These are phyloP conservation scores for Xylaria nigripes DNA, from an alignment of 495 filamentous ascomycete genomes.

Conservation along the genomic window DNA sequence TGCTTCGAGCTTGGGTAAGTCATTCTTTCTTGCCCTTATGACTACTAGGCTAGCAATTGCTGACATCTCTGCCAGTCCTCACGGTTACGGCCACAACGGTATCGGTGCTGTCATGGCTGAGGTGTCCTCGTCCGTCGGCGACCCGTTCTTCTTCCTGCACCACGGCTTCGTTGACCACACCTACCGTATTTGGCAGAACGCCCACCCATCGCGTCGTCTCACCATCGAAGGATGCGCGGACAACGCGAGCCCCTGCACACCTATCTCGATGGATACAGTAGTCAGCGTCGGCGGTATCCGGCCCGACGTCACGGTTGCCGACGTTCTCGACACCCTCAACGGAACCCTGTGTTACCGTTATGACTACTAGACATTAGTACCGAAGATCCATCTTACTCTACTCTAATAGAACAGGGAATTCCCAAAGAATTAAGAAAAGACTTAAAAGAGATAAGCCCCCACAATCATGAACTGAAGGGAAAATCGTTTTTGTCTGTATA, in stretches of 20 bases:
- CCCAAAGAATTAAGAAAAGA: no score
- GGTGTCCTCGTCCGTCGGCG: constrained; percentile 29
- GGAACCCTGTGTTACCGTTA: constrained; percentile 36
- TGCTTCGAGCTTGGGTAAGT: constrained; percentile 28
- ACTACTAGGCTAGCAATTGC: not conserved
- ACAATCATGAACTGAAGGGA: not conserved
- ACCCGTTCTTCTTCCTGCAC: constrained; percentile 38
- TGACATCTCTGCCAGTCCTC: constrained; percentile 16
- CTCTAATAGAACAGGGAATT: no score
- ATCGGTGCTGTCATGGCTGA: constrained; percentile 32
- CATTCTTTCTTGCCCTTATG: not conserved
- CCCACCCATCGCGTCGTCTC: constrained; percentile 21
- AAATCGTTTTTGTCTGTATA: no score
- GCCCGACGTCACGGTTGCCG: constrained; percentile 24
- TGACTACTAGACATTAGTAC: constrained; percentile 28
- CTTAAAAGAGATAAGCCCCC: no score
- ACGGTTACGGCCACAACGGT: constrained; percentile 28
- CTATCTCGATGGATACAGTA: constrained; percentile 25
- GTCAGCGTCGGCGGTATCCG: constrained; percentile 27
- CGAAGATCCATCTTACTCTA: not conserved
- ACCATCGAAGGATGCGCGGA: constrained; percentile 33
- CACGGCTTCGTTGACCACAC: constrained; percentile 35
- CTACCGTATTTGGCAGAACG: constrained; percentile 35
- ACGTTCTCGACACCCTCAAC: constrained; percentile 31
- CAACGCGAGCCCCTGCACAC: constrained; percentile 19